Conservation (phyloP, 257 asterid species). For the Ligustrum vulgare region DNA sequence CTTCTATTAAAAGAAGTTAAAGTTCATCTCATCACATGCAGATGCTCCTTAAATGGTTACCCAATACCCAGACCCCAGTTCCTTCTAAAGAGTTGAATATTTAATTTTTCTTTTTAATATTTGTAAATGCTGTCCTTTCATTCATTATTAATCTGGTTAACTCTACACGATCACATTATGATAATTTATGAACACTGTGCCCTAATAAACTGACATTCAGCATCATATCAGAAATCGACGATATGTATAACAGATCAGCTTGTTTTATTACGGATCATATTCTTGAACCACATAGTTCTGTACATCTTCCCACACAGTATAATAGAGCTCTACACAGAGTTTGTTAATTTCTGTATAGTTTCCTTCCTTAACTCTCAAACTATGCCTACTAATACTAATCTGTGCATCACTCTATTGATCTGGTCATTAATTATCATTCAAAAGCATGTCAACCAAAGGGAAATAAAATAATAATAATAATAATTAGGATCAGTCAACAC, state of each 20-base stretch:
- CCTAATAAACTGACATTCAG: conserved; percentile 30
- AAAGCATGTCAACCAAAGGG: conserved; percentile 29
- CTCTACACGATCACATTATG: background rate
- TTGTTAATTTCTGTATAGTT: conserved; percentile 14
- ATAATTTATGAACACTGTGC: conserved; percentile 15
- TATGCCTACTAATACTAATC: conserved; percentile 33
- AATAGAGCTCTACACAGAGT: conserved; percentile 17
- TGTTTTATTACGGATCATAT: conserved; percentile 18
- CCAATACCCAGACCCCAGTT: too few relatives aligned
- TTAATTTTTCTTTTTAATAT: too few relatives aligned
- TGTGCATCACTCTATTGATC: conserved; percentile 15
- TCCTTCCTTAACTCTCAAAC: conserved; percentile 46
- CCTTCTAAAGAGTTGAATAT: too few relatives aligned
- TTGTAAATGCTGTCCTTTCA: background rate
- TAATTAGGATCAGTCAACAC: conserved; percentile 20
- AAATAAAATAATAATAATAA: background rate
- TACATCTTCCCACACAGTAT: background rate
- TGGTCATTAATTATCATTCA: conserved; percentile 19
- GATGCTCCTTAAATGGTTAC: background rate
- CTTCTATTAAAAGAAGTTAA: background rate
- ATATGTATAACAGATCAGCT: conserved; percentile 9
- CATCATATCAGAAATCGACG: conserved; percentile 15
- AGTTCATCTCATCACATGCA: background rate
- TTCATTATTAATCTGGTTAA: background rate
- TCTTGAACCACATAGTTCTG: conserved; percentile 15